Evolutionary conservation across 257 asterid species (phyloP), one percentile per base, ranked within the genome.

Genomic region (Linderniella brevidens): DNA sequence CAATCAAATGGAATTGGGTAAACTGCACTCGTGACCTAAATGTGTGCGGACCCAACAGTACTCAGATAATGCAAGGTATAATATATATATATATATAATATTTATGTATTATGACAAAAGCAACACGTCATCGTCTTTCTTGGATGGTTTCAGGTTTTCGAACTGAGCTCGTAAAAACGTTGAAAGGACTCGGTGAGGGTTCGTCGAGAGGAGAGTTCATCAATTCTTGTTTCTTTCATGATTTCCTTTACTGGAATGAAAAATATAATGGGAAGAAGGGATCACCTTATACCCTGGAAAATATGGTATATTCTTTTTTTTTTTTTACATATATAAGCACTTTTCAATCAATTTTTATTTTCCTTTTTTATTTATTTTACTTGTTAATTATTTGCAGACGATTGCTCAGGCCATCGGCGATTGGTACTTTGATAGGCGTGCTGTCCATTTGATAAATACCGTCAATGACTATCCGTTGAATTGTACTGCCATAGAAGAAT

Each of bases 321-420:
- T 18, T 8, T 3, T 43, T 43, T 18, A 2, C 11, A 8, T 1
- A 39, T 11, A 9, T 1, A 39, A 11, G 9, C n/a, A n/a, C n/a
- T n/a, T n/a, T n/a, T n/a, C n/a, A n/a, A n/a, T n/a, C n/a, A n/a
- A n/a, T n/a, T n/a, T n/a, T n/a, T n/a, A n/a, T n/a, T n/a, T n/a
- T n/a, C n/a, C n/a, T n/a, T 39, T 39, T 39, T 43, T 5, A 15
- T 13, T 43, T 15, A 13, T 10, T 3, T 3, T 43, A 8, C n/a
- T 15, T 12, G 4, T 15, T 13, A 12, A 41, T n/a, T 16, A 3
- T 43, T 43, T 43, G n/a, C 48, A 43, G 48, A 11, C 48, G 48
- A 13, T 43, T 43, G 48, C 48, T 8, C 14, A 16, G 48, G 17
- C 17, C 11, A 43, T 43, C 8, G 48, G 48, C 48, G 48, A 43